Evolutionary conservation across 2,329 filamentous ascomycete genomes (phyloP).

Genomic region (Paecilomyces variotii): DNA sequence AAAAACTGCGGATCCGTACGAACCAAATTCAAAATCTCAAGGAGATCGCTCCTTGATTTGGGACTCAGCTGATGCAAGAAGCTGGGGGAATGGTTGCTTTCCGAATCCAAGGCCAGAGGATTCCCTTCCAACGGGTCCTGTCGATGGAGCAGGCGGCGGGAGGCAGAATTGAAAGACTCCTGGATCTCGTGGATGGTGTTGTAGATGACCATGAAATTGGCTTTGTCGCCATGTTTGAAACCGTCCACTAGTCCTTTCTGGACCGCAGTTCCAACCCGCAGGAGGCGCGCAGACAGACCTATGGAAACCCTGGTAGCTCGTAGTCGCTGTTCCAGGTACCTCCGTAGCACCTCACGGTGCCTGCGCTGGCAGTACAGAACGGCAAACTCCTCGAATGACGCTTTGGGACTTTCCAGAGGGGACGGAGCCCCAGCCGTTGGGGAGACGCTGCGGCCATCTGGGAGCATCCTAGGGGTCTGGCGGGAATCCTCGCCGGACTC

Average conservation of each 20-base stretch:
- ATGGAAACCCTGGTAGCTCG: slow-evolving; percentile 35
- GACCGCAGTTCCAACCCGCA: slow-evolving; percentile 32
- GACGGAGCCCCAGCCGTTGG: slow-evolving; percentile 2
- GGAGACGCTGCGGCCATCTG: neutral
- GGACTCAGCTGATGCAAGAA: slow-evolving; percentile 60
- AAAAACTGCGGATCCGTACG: slow-evolving; percentile 83
- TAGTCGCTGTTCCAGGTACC: slow-evolving; percentile 31
- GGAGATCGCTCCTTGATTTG: slow-evolving; percentile 64
- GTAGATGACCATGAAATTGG: slow-evolving; percentile 36
- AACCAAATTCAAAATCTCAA: slow-evolving; percentile 73
- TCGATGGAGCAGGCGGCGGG: slow-evolving; percentile 23
- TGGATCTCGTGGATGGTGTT: slow-evolving; percentile 37
- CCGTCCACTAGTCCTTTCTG: slow-evolving; percentile 39
- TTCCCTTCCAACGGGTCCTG: slow-evolving; percentile 25
- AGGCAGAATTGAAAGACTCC: slow-evolving; percentile 31
- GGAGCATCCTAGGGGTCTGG: neutral
- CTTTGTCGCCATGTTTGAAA: slow-evolving; percentile 38
- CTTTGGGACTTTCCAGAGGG: slow-evolving; percentile 13
- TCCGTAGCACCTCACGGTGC: slow-evolving; percentile 34
- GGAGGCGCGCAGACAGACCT: slow-evolving; percentile 34
- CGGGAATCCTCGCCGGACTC: slow-evolving; percentile 20
- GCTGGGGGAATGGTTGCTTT: slow-evolving; percentile 23
- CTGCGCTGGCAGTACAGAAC: slow-evolving; percentile 33
- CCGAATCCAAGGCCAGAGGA: slow-evolving; percentile 29
- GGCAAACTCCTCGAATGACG: slow-evolving; percentile 39